phyloP scores from a whole-genome alignment of 2,329 filamentous ascomycete genomes.

The Aspergillus clavatus region DNA sequence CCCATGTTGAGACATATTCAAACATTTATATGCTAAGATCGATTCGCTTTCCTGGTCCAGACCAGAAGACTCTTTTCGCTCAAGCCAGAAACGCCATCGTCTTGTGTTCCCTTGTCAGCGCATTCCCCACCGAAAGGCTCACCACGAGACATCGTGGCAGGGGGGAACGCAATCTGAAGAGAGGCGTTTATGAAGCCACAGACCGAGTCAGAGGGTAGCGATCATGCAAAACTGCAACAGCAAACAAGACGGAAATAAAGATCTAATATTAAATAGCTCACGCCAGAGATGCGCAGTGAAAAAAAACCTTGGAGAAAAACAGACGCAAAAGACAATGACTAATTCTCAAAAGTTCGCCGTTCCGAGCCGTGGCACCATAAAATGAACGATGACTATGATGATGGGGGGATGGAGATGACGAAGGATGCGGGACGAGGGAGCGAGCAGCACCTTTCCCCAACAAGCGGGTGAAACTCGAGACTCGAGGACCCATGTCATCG shows the following conservation, averaged over 20 bases:
- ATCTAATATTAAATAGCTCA: slow-evolving; percentile 26
- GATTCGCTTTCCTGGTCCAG: slow-evolving; percentile 3
- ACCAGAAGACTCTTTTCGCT: slow-evolving; percentile 11
- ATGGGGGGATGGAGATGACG: slow-evolving; percentile 12
- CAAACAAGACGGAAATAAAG: slow-evolving; percentile 14
- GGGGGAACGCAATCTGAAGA: slow-evolving; percentile 1
- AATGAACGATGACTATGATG: slow-evolving; percentile 27
- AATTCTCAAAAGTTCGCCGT: slow-evolving; percentile 31
- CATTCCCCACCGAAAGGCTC: slow-evolving; percentile 9
- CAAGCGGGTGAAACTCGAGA: slow-evolving; percentile 5
- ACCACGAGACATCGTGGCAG: slow-evolving; percentile 4
- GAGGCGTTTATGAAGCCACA: slow-evolving; percentile 3
- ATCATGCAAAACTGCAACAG: slow-evolving; percentile 20
- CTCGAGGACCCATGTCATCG: neutral
- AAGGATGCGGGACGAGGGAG: slow-evolving; percentile 23
- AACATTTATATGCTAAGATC: slow-evolving; percentile 18
- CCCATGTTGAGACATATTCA: slow-evolving; percentile 10
- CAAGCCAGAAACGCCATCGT: slow-evolving; percentile 7
- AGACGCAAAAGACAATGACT: slow-evolving; percentile 15
- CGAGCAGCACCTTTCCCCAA: slow-evolving; percentile 20
- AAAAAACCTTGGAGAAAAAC: slow-evolving; percentile 13
- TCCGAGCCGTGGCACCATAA: slow-evolving; percentile 37
- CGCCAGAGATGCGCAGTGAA: slow-evolving; percentile 17
- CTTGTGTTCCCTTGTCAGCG: slow-evolving; percentile 15
- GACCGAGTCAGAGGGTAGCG: slow-evolving; percentile 4